Percentiles rank a stretch among this genome's conserved stretches.
Evolutionary conservation across 225 moss, liverwort and hornwort genomes (phyloP).

Genomic region (Rhytidiadelphus loreus): DNA sequence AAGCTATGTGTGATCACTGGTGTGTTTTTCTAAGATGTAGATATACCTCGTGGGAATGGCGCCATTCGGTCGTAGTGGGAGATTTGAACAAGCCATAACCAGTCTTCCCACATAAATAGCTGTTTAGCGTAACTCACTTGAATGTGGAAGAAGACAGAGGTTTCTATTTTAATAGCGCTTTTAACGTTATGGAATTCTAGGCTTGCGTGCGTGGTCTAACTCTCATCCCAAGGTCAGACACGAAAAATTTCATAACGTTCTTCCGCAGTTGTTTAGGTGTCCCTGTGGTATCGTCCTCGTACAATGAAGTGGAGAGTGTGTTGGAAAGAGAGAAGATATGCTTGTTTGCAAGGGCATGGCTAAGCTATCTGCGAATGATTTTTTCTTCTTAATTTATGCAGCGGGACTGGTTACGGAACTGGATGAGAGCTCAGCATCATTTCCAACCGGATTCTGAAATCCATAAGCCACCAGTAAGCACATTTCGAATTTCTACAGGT

Average conservation of each 20-base stretch:
- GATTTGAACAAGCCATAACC: background rate
- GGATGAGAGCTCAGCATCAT: background rate
- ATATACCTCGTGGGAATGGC: background rate
- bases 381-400: background rate
- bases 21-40: background rate
- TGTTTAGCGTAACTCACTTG: background rate
- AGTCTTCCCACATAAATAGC: background rate
- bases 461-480: background rate
- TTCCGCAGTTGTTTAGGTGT: background rate
- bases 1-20: background rate
- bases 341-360: background rate
- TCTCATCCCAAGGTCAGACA: background rate
- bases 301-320: background rate
- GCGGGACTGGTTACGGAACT: background rate
- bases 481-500: background rate
- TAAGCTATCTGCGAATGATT: background rate
- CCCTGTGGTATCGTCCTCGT: too few relatives aligned
- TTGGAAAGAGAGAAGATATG: background rate
- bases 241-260: background rate
- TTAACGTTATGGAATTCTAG: background rate
- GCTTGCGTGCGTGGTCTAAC: background rate
- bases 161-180: too few relatives aligned
- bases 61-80: background rate
- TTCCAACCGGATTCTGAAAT: background rate
- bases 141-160: background rate